Percentiles rank a stretch among this genome's conserved stretches.
phyloP scores from a whole-genome alignment of 345 rosid species.

The Dipteronia sinensis region DNA sequence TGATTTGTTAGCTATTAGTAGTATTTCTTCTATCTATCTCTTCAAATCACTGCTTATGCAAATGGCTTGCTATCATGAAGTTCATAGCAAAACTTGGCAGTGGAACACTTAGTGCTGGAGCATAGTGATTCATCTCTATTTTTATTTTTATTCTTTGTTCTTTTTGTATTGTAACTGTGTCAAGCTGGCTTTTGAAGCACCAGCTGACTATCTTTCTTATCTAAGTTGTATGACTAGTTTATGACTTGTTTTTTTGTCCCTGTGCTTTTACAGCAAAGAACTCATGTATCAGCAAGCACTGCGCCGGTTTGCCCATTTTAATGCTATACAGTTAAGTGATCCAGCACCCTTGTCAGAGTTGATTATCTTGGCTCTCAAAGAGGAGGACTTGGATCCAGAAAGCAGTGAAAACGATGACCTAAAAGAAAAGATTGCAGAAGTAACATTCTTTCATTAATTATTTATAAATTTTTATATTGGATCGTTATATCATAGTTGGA shows the following conservation, averaged over 20 bases:
- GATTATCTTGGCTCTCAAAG: conserved; percentile 82
- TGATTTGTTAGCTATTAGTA: neutral
- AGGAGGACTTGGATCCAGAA: conserved; percentile 75
- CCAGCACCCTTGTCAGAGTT: conserved; percentile 75
- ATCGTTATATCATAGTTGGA: neutral
- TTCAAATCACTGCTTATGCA: neutral
- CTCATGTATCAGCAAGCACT: conserved; percentile 96
- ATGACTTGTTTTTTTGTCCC: conserved; percentile 4
- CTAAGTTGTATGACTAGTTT: neutral
- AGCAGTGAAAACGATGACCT: conserved; percentile 64
- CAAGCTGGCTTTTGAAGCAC: conserved; percentile 3
- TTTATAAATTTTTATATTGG: conserved; percentile 4
- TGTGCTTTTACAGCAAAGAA: conserved; percentile 72
- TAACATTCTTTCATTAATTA: conserved; percentile 31
- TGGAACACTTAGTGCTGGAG: neutral
- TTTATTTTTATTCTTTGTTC: neutral
- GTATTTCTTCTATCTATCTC: neutral
- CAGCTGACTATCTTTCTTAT: neutral
- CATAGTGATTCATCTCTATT: neutral
- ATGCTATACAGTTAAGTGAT: conserved; percentile 82
- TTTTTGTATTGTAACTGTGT: neutral
- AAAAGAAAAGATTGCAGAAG: conserved; percentile 85
- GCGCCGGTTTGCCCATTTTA: conserved; percentile 84
- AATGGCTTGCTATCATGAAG: neutral
- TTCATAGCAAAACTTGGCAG: neutral